phyloP scores from a whole-genome alignment of 1,284 basidiomycete genomes.

The Tranzscheliella williamsii region DNA sequence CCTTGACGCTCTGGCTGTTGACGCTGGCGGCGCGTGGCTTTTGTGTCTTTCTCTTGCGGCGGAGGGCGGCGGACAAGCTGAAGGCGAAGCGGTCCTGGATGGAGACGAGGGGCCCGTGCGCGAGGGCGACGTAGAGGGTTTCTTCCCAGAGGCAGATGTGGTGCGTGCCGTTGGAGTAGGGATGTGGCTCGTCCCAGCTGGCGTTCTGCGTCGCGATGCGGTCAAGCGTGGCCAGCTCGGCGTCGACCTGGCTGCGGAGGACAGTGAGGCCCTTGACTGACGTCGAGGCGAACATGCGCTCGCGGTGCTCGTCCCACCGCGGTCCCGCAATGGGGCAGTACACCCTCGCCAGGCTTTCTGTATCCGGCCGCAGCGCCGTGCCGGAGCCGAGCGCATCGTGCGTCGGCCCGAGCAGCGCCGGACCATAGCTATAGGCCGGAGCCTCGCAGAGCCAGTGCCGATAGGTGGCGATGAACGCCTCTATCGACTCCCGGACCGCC shows the following conservation, averaged over 20 bases:
- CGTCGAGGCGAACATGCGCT: conserved; percentile 20
- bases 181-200: conserved; percentile 26
- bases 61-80: conserved; percentile 10
- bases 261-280: conserved; percentile 32
- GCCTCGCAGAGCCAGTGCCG: conserved; percentile 23
- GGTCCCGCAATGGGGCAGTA: conserved; percentile 30
- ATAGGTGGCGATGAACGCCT: conserved; percentile 16
- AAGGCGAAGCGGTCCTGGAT: conserved; percentile 31
- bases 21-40: conserved; percentile 5
- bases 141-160: conserved; percentile 42
- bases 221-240: conserved; percentile 23
- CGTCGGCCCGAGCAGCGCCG: conserved; percentile 3
- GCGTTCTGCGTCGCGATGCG: conserved; percentile 13
- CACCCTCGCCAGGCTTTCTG: conserved; percentile 15
- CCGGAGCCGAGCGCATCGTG: background rate
- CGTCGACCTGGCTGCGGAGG: conserved; percentile 20
- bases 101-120: conserved; percentile 21
- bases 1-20: conserved; percentile 32
- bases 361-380: conserved; percentile 1
- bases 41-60: conserved; percentile 17
- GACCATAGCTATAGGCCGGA: conserved; percentile 25
- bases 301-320: conserved; percentile 31
- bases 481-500: conserved; percentile 19
- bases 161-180: conserved; percentile 43
- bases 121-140: conserved; percentile 29